Conservation (phyloP, 441 rosid species). For the Cnidoscolus chayamansa region DNA sequence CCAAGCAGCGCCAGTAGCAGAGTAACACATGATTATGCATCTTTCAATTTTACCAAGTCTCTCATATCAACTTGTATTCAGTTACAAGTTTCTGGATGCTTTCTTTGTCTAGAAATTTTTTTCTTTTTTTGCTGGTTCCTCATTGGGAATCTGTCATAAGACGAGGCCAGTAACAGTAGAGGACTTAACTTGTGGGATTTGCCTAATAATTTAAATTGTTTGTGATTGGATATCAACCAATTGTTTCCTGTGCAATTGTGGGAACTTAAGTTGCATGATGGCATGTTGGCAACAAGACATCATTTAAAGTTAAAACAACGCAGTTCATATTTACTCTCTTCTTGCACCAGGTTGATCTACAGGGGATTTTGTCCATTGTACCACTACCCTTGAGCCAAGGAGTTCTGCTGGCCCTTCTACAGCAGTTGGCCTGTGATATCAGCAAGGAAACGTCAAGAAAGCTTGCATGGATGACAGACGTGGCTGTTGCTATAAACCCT, state of each 20-base stretch:
- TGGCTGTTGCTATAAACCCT: constrained; percentile 59
- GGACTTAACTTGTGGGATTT: neutral
- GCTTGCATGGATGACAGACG: constrained; percentile 71
- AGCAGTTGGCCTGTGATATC: constrained; percentile 72
- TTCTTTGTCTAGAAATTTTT: neutral
- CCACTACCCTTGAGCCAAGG: constrained; percentile 70
- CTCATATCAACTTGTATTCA: neutral
- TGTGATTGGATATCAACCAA: neutral
- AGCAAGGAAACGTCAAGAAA: constrained; percentile 47
- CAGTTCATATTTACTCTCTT: constrained; percentile 11
- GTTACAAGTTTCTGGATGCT: neutral
- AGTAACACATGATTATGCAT: neutral
- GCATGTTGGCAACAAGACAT: too few species aligned
- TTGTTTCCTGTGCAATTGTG: neutral
- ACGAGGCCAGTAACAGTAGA: neutral
- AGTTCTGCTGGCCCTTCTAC: constrained; percentile 67
- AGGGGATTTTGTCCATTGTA: constrained; percentile 39
- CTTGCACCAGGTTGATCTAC: constrained; percentile 54
- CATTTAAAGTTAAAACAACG: neutral
- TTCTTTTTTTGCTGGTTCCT: neutral
- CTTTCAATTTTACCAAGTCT: neutral
- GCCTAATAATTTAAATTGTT: neutral
- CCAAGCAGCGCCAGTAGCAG: neutral
- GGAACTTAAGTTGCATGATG: neutral
- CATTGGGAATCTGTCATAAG: neutral